Base-by-base conservation (phyloP, 1,139 yeast genomes). In the Hyphopichia khmerensis region DNA sequence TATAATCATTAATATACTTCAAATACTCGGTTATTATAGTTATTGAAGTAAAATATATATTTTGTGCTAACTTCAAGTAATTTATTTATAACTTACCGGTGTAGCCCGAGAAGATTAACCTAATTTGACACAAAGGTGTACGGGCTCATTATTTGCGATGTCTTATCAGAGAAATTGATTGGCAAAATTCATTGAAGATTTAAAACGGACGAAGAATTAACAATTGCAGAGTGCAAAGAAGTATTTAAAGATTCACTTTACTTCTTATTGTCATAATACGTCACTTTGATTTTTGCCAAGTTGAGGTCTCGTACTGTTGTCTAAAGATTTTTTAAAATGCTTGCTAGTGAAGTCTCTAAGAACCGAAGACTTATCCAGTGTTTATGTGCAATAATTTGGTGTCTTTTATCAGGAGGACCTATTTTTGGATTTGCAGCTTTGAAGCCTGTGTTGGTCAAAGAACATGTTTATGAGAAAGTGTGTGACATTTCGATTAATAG, bases 391-490 rank as follows among this genome's bases (percentile, higher is more conserved):
- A 66, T 71, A 5, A 42, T 62, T 40, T 71, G 77, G 77, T 70
- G 76, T 44, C 56, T 72, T 18, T 52, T 72, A 18, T 67, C 77
- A 1, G 78, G 75, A 7, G 78, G 78, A 1, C 73, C 76, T 4
- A 69, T 72, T 30, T 72, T 72, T 48, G 78, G 78, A 17, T 72
- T 72, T 56, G 77, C 77, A 39, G 77, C 77, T n/a, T 62, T 72
- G 45, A 70, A 72, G 43, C 76, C 77, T 8, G 56, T 71, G 16
- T 60, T 72, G 33, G 61, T 72, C 32, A 59, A 54, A 35, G 74
- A 71, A 49, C 67, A 67, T 21, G 65, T 72, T 24, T 72, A 72
- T 45, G 75, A 70, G 50, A 42, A 56, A 24, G 51, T 56, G 11
- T 72, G 78, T 56, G 63, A 67, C 37, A 36, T 58, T 26, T 43